Base-by-base conservation (phyloP, 2,329 filamentous ascomycete species). In the Fonsecaea erecta region DNA sequence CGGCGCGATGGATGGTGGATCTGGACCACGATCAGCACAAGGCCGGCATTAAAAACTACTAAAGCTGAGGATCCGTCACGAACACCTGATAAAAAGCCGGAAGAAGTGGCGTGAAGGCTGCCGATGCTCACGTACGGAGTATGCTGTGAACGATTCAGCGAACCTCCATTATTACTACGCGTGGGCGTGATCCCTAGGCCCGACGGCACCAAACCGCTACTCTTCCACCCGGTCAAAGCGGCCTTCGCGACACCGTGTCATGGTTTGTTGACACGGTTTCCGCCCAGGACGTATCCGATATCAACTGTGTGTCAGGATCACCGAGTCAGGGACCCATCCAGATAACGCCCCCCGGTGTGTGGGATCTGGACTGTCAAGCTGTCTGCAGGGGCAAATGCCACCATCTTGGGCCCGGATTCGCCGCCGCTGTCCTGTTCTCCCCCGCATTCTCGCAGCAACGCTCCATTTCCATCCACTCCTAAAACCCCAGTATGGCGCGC, bases 401-500 rank as follows among this genome's bases (percentile, higher is more conserved):
- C n/a, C 11, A 30, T 12, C 11, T 7, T 43, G 34, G 12, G 12
- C 5, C 16, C 21, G 43, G 43, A 48, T 48, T 48, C 43, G 43
- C 18, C 18, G 43, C 43, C 18, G 43, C 43, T 24, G 18, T 18
- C 14, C 26, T 16, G 28, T 63, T 40, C 60, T 63, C 32, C 60
- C 60, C 60, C 60, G 60, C 60, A 63, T 52, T 35, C 32, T 51
- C 57, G 32, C 40, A 35, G 9, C 18, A 65, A 35, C 40, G 6
- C 12, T 52, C n/a, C 40, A 48, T 37, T 34, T 46, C 34, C 18
- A 28, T 52, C 48, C 48, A 26, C 21, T 26, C 21, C 14, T 30
- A 24, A 53, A n/a, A 32, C 52, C 52, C 52, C 52, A 32, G 52
- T 26, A 24, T 24, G 43, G 43, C 43, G 43, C 55, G 43, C 43